These are phyloP conservation scores for Rhizodiscina lignyota DNA, from an alignment of 495 filamentous ascomycete species.

Conservation along the genomic window DNA sequence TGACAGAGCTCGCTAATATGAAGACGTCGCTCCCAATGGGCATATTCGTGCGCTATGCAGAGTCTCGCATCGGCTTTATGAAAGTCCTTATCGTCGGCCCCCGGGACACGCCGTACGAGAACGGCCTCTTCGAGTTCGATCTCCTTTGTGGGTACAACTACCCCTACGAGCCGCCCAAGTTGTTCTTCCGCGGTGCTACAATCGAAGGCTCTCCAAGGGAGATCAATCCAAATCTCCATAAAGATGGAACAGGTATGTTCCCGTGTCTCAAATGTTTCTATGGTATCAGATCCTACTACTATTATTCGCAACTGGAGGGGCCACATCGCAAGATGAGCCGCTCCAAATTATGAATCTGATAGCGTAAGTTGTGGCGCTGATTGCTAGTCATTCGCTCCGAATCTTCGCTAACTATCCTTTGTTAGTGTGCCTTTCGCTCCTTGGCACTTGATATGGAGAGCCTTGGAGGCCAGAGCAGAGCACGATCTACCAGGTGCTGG, in stretches of 20 bases:
- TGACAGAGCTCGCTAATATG: neutral
- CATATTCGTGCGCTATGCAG: neutral
- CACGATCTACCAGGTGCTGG: neutral
- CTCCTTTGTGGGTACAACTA: neutral
- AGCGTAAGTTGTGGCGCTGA: too few relatives aligned
- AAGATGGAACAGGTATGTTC: neutral
- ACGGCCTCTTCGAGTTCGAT: neutral
- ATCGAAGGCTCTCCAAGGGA: neutral
- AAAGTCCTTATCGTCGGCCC: neutral
- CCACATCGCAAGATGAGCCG: too few relatives aligned
- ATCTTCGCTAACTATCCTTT: neutral
- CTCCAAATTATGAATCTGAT: too few relatives aligned
- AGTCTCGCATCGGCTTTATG: neutral
- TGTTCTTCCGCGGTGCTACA: neutral
- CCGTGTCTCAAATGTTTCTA: neutral
- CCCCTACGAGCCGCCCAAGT: neutral
- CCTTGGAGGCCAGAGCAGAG: neutral
- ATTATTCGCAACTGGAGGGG: too few relatives aligned
- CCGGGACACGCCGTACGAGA: neutral
- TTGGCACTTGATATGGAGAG: neutral
- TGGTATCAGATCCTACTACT: too few relatives aligned
- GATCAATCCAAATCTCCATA: neutral
- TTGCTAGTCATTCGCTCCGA: neutral
- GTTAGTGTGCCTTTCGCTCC: neutral
- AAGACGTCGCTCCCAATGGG: neutral